Base-by-base conservation (phyloP, 257 asterid species). In the Pogostemon cablin region DNA sequence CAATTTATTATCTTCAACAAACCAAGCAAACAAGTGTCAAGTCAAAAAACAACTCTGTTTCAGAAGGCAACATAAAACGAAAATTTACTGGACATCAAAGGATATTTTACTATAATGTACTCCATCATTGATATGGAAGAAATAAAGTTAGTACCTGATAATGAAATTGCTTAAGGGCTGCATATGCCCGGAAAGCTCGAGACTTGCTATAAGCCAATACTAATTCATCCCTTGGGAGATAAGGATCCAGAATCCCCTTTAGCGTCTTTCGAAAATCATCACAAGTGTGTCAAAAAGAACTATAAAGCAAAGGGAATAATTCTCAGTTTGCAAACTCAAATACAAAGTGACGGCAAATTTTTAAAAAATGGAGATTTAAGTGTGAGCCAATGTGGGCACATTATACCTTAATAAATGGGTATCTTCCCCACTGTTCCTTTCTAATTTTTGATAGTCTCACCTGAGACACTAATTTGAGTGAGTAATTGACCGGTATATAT, bases 321-420 rank as follows among this genome's bases (percentile, higher is more conserved):
- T 62, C 49, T 72, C 75, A 77, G 73, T 68, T 56, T 56, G 69
- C n/a, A 7, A 54, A 7, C 32, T 72, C 56, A 39, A 44, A 60
- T 17, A 32, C 7, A 42, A 73, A 57, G 64, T 3, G 42, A 62
- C 54, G 2, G 6, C 41, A 34, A 61, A 76, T n/a, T n/a, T 17
- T 40, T 48, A 52, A 34, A 60, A n/a, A 49, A 60, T 17, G 40
- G 3, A 56, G 48, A 72, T 7, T 44, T 53, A 40, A 39, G 67
- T 61, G 25, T 20, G 25, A 20, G 1, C 25, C 25, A 20, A 20
- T 20, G 25, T 20, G 25, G 47, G 60, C 17, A 43, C 38, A 68
- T 6, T 44, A 64, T 89, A 90, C 98, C 93, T 75, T 83, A 67
- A 88, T 47, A 57, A 90, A 84, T 38, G 97, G 91, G 73, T 92